Percentiles rank a stretch among this genome's conserved stretches.
phyloP scores from a whole-genome alignment of 768 basidiomycete genomes.

The Suillus ampliporus region DNA sequence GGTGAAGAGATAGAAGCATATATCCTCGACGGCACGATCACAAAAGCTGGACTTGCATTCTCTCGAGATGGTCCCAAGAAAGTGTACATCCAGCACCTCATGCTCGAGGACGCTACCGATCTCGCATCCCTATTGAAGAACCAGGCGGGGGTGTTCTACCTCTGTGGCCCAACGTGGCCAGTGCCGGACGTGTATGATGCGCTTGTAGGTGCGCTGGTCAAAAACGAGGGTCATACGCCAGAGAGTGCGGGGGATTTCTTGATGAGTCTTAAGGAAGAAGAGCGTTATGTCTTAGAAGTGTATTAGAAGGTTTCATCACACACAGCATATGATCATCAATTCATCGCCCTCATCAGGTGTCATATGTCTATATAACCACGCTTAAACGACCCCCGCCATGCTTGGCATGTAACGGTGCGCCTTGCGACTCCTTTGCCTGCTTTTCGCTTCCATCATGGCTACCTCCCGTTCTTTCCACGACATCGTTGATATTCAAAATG shows the following conservation, averaged over 20 bases:
- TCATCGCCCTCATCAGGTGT: background rate
- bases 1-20: constrained; percentile 97
- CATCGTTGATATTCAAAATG: background rate
- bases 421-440: background rate
- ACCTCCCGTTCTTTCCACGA: background rate
- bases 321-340: background rate
- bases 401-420: background rate
- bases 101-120: constrained; percentile 84
- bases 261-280: constrained; percentile 93
- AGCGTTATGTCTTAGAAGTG: constrained; percentile 95
- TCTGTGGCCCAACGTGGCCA: constrained; percentile 99
- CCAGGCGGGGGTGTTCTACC: constrained; percentile 85
- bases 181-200: constrained; percentile 98
- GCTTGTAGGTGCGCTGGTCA: constrained; percentile 78
- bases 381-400: background rate
- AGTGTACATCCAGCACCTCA: constrained; percentile 99
- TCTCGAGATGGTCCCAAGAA: constrained; percentile 92
- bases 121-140: constrained; percentile 78
- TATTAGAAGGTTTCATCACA: background rate
- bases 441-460: background rate
- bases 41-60: constrained; percentile 93
- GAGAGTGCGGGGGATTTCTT: constrained; percentile 79
- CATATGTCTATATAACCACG: background rate
- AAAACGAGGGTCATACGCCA: constrained; percentile 67
- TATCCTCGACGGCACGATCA: constrained; percentile 82